A percentile compares a stretch with the other conserved stretches of the same genome.
phyloP scores from a whole-genome alignment of 179 eudicot species.

The Beta lomatogona region DNA sequence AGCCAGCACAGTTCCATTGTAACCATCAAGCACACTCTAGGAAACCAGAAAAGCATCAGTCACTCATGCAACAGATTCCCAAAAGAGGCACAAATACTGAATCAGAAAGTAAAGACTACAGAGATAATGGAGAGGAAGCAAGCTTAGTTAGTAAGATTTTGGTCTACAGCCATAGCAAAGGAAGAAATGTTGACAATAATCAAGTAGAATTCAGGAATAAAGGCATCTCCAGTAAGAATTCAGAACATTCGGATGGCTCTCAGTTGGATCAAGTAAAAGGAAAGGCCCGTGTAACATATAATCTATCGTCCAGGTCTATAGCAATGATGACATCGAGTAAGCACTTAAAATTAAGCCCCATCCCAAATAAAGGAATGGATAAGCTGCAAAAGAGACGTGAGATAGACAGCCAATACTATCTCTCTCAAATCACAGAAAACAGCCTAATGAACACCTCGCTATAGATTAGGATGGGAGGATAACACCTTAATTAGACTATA shows the following conservation, averaged over 20 bases:
- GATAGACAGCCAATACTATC: not conserved
- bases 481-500: not conserved
- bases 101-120: not conserved
- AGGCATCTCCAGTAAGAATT: not conserved
- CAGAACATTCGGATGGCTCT: not conserved
- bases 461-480: not conserved
- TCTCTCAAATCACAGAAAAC: not conserved
- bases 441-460: not conserved
- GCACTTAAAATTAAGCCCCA: not conserved
- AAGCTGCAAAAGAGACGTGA: not conserved
- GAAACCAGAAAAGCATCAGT: conserved; percentile 25
- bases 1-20: conserved; percentile 99
- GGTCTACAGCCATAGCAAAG: not conserved
- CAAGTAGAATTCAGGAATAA: not conserved
- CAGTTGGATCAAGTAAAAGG: not conserved
- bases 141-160: not conserved
- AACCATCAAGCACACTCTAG: conserved; percentile 95
- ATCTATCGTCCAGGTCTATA: not conserved
- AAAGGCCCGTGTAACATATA: not conserved
- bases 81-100: not conserved
- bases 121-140: conserved; percentile 1
- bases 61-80: conserved; percentile 10
- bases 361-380: not conserved
- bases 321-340: not conserved
- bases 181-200: not conserved